These are phyloP conservation scores for Cercospora zeina DNA, from an alignment of 2,329 filamentous ascomycete species.

Conservation along the genomic window DNA sequence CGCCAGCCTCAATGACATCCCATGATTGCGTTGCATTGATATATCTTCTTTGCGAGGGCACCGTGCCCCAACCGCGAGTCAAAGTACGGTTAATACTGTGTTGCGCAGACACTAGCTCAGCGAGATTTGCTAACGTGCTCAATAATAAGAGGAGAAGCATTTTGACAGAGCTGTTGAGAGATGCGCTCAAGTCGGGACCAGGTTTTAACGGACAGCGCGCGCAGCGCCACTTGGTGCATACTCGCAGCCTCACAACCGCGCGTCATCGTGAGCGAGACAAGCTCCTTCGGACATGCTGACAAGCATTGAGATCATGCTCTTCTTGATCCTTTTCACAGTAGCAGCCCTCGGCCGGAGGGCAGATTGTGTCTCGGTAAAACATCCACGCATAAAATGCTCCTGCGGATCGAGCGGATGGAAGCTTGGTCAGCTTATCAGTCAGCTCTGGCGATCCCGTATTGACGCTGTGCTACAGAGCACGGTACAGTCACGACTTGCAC, in stretches of 20 bases:
- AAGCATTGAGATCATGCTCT: not conserved
- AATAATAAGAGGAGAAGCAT: not conserved
- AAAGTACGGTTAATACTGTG: constrained; percentile 29
- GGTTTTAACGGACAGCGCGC: not conserved
- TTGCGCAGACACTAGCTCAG: constrained; percentile 10
- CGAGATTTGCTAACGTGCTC: not conserved
- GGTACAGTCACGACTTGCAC: not conserved
- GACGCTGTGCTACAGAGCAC: not conserved
- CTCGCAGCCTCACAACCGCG: not conserved
- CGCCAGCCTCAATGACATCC: constrained; percentile 31
- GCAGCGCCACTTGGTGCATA: not conserved
- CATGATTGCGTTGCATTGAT: constrained; percentile 33
- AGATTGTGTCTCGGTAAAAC: not conserved
- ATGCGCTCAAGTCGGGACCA: too few relatives aligned
- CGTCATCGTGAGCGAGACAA: not conserved
- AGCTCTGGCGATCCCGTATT: not conserved
- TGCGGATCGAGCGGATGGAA: not conserved
- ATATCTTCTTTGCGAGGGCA: constrained; percentile 31
- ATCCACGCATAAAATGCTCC: not conserved
- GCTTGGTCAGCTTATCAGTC: not conserved
- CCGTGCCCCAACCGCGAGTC: constrained; percentile 33
- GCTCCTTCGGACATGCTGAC: not conserved
- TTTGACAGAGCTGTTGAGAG: not conserved
- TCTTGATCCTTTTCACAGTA: not conserved
- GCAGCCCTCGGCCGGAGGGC: not conserved